Base-by-base conservation (phyloP, 2,329 filamentous ascomycete species). In the Dothiorella sarmentorum region DNA sequence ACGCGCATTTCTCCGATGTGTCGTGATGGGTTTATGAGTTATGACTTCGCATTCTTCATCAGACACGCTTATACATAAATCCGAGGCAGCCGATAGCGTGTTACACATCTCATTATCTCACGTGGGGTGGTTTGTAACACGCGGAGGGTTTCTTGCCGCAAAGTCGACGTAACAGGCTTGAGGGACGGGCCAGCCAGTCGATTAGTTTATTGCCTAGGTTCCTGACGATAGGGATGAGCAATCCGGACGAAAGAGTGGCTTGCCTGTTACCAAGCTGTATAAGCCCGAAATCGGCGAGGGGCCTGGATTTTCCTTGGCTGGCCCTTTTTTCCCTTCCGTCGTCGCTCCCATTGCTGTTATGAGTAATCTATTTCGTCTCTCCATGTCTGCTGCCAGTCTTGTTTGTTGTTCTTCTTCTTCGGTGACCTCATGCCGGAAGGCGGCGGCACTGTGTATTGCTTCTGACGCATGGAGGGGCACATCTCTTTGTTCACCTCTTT, bases 231-330 rank as follows among this genome's bases (percentile, higher is more conserved):
- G 31, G 31, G 47, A 37, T 52, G 47, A 22, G 22, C 47, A 37
- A 51, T 31, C 29, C 29, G 29, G 29, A 31, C 29, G 29, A 31
- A 31, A 31, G 29, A 31, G 29, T 22, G 24, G 22, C 18, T 35
- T 27, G 33, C 9, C n/a, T n/a, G 13, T 22, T 35, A 51, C 45
- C 38, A 15, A 37, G 47, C 15, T 52, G 47, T 52, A 31, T 20
- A 22, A 31, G 33, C 33, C 47, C 47, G 47, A 52, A 35, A 17
- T 52, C 47, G 47, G 47, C 47, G 47, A 52, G 47, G 27, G 47
- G 47, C 31, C 47, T 52, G 27, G 47, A 52, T 37, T 37, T 52
- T 33, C 10, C 47, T 13, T 38, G 47, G 47, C 31, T 18, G 37
- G 5, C 15, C 13, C 18, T 52, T 38, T 51, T 51, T 26, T 31